Conservation (phyloP, 2,329 filamentous ascomycete genomes). For the Podosphaera aphanis region DNA sequence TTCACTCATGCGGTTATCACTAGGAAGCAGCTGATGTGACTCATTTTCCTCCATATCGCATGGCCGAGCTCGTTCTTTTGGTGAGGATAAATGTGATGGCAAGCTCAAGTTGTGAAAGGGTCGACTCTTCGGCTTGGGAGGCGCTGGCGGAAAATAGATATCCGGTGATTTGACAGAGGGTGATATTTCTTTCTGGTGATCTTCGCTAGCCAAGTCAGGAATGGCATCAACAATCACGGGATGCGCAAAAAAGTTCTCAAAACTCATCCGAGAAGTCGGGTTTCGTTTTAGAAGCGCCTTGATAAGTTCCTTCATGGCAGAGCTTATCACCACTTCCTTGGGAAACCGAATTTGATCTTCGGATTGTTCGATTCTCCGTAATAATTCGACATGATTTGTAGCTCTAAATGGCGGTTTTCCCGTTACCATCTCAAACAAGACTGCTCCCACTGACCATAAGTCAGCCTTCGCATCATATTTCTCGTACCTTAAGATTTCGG, state of each 20-base stretch:
- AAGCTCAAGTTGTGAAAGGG: conserved; percentile 5
- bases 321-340: conserved; percentile 43
- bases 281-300: conserved; percentile 62
- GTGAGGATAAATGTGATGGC: conserved; percentile 10
- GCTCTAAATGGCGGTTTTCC: conserved; percentile 80
- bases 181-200: conserved; percentile 23
- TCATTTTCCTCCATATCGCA: conserved; percentile 6
- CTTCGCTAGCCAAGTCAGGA: conserved; percentile 59
- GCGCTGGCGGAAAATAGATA: conserved; percentile 8
- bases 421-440: conserved; percentile 84
- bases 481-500: conserved; percentile 89
- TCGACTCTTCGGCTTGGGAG: conserved; percentile 4
- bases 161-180: conserved; percentile 7
- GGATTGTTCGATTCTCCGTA: conserved; percentile 73
- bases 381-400: conserved; percentile 77
- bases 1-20: conserved; percentile 21
- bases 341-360: conserved; percentile 73
- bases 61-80: conserved; percentile 7
- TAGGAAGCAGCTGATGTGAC: conserved; percentile 3
- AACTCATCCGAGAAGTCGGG: conserved; percentile 64
- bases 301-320: conserved; percentile 61
- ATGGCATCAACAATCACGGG: conserved; percentile 51
- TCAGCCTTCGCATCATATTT: conserved; percentile 95
- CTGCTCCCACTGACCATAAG: conserved; percentile 91
- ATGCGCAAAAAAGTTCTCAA: conserved; percentile 65